Percentiles rank a stretch among this genome's conserved stretches.
Conservation (phyloP, 371 early-diverging fungal genomes). For the Polyrhizophydium stewartii region DNA sequence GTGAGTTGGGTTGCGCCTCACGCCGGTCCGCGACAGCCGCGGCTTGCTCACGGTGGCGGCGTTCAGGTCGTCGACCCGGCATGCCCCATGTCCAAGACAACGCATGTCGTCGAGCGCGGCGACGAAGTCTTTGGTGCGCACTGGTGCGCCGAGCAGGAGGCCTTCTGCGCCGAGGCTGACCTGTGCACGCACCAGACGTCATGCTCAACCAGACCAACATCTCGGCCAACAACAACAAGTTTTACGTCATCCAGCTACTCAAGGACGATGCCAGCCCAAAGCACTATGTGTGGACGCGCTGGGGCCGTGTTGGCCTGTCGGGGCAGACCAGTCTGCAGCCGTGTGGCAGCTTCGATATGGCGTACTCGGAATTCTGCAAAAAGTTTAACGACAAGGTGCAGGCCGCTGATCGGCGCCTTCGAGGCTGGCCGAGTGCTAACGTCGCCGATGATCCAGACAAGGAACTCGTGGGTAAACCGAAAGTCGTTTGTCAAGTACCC, state of each 20-base stretch:
- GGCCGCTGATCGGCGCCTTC: background rate
- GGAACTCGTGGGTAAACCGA: conserved; percentile 50
- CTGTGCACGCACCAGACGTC: conserved; percentile 30
- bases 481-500: conserved; percentile 46
- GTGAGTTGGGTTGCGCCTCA: conserved; percentile 3
- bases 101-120: conserved; percentile 19
- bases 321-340: conserved; percentile 30
- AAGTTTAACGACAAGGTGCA: conserved; percentile 52
- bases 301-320: conserved; percentile 58
- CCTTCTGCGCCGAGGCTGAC: background rate
- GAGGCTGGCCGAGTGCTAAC: background rate
- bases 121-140: conserved; percentile 20
- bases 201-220: conserved; percentile 63
- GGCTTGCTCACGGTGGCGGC: background rate
- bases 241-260: conserved; percentile 57
- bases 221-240: conserved; percentile 61
- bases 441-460: conserved; percentile 39
- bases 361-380: conserved; percentile 34
- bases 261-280: conserved; percentile 17
- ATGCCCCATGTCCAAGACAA: conserved; percentile 5
- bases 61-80: conserved; percentile 21
- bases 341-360: conserved; percentile 16
- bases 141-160: background rate
- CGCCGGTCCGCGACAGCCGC: background rate
- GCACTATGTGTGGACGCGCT: conserved; percentile 31